Evolutionary conservation across 345 rosid genomes (phyloP).

Genomic region (Syzygium oleosum): DNA sequence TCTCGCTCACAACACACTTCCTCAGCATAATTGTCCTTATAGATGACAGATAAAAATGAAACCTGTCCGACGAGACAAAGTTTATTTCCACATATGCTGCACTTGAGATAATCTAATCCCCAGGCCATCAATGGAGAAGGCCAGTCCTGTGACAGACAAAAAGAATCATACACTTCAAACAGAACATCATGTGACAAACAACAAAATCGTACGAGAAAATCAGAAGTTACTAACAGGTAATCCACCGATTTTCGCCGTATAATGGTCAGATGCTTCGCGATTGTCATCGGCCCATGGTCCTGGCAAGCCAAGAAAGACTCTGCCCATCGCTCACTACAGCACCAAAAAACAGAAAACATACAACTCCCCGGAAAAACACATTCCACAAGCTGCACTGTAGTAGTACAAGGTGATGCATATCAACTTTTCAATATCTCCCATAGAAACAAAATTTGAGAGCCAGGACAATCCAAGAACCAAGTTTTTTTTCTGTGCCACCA

Average conservation of each 20-base stretch:
- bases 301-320: conserved; percentile 56
- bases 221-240: conserved; percentile 41
- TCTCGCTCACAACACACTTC: not conserved
- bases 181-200: not conserved
- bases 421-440: not conserved
- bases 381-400: not conserved
- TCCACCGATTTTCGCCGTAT: conserved; percentile 80
- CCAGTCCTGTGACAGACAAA: conserved; percentile 50
- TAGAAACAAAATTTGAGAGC: not conserved
- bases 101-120: conserved; percentile 24
- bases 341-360: not conserved
- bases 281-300: conserved; percentile 77
- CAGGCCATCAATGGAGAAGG: conserved; percentile 42
- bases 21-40: not conserved
- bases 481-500: not conserved
- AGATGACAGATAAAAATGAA: not conserved
- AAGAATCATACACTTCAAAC: not conserved
- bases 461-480: not conserved
- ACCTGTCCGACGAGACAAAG: conserved; percentile 85
- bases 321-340: conserved; percentile 16
- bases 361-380: not conserved
- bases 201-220: not conserved
- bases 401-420: not conserved
- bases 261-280: conserved; percentile 63
- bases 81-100: conserved; percentile 48